phyloP scores from a whole-genome alignment of 352 stramenopile species.

The Phytophthora melonis region DNA sequence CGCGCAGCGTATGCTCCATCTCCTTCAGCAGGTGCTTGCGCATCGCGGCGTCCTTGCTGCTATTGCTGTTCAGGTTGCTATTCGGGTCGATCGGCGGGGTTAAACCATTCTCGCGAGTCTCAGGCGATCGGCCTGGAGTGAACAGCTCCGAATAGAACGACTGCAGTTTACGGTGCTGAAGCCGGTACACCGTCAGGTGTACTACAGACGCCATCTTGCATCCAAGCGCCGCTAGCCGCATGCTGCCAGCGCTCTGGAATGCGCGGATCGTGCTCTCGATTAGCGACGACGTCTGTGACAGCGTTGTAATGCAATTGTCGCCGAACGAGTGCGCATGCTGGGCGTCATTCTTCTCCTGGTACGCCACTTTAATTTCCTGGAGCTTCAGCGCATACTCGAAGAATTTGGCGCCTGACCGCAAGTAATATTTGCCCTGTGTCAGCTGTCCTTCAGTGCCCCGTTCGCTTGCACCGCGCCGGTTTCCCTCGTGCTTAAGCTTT shows the following conservation, averaged over 20 bases:
- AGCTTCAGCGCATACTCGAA: slow-evolving; percentile 85
- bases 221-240: slow-evolving; percentile 73
- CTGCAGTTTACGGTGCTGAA: slow-evolving; percentile 86
- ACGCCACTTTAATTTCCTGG: slow-evolving; percentile 83
- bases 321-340: slow-evolving; percentile 67
- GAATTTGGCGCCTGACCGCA: slow-evolving; percentile 84
- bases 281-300: slow-evolving; percentile 79
- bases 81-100: slow-evolving; percentile 73
- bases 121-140: slow-evolving; percentile 78
- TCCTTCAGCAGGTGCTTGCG: slow-evolving; percentile 81
- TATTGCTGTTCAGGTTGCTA: slow-evolving; percentile 51
- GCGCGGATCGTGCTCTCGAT: slow-evolving; percentile 82
- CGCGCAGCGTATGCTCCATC: slow-evolving; percentile 86
- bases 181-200: slow-evolving; percentile 80
- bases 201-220: slow-evolving; percentile 88
- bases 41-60: slow-evolving; percentile 74
- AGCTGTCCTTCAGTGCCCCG: slow-evolving; percentile 52
- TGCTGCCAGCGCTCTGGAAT: slow-evolving; percentile 68
- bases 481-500: slow-evolving; percentile 86
- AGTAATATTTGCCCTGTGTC: slow-evolving; percentile 78
- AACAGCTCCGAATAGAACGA: slow-evolving; percentile 85
- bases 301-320: slow-evolving; percentile 74
- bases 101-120: slow-evolving; percentile 72
- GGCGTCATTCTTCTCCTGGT: slow-evolving; percentile 72
- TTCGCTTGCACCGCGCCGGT: slow-evolving; percentile 61